A percentile compares a stretch with the other conserved stretches of the same genome.
phyloP scores from a whole-genome alignment of 1,284 basidiomycete species.

The Rhodotorula mucilaginosa region DNA sequence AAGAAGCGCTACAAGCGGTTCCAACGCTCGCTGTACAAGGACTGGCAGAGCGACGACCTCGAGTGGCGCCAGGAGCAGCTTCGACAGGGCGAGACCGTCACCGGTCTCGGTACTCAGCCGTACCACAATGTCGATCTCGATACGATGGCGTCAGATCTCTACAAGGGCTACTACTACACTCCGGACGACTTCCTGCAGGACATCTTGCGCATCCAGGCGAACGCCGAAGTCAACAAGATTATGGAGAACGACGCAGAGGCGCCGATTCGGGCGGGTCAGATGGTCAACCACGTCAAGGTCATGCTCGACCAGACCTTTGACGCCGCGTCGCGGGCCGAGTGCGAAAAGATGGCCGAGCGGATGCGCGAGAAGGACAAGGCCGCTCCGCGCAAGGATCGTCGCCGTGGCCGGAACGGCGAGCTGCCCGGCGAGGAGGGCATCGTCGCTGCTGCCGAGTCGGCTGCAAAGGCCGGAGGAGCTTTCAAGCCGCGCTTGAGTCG shows the following conservation, averaged over 20 bases:
- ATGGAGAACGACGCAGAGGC: conserved; percentile 69
- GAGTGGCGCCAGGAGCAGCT: conserved; percentile 45
- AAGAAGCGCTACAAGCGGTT: conserved; percentile 93
- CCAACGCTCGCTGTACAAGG: conserved; percentile 73
- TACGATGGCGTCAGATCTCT: conserved; percentile 80
- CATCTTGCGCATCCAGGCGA: conserved; percentile 81
- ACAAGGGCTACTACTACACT: conserved; percentile 82
- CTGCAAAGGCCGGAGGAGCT: conserved; percentile 27
- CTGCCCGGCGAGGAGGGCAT: conserved; percentile 41
- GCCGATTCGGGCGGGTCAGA: conserved; percentile 77
- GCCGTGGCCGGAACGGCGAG: conserved; percentile 49
- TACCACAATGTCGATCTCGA: conserved; percentile 85
- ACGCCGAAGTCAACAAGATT: conserved; percentile 63
- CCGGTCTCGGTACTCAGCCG: conserved; percentile 40
- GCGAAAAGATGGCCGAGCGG: conserved; percentile 80
- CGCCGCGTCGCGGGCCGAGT: conserved; percentile 73
- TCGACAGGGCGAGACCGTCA: conserved; percentile 42
- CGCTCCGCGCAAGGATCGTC: conserved; percentile 51
- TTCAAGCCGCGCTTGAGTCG: conserved; percentile 8
- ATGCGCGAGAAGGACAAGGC: conserved; percentile 59
- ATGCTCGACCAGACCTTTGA: conserved; percentile 84
- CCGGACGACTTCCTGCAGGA: conserved; percentile 85
- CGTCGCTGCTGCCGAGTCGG: conserved; percentile 30
- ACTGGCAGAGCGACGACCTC: conserved; percentile 48
- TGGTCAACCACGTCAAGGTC: conserved; percentile 82